These are phyloP conservation scores for Debaryomycetaceae sp. DNA, from an alignment of 1,139 yeast species.

Conservation along the genomic window DNA sequence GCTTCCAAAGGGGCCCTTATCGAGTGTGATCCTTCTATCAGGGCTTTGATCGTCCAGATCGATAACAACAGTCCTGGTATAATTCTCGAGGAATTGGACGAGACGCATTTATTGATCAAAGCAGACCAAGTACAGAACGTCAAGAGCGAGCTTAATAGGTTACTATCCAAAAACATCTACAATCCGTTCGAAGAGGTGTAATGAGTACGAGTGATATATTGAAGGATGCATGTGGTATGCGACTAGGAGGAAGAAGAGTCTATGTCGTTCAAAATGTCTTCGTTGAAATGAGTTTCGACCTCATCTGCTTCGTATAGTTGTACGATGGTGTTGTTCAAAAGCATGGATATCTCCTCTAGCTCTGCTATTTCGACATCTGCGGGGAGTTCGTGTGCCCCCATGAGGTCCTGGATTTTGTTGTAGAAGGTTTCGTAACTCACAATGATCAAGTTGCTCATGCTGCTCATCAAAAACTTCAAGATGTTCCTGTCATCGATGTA, in stretches of 20 bases:
- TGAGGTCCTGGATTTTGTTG: conserved; percentile 12
- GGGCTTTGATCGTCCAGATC: conserved; percentile 78
- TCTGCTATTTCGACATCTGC: conserved; percentile 40
- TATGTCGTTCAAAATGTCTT: conserved; percentile 20
- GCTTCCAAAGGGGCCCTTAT: conserved; percentile 47
- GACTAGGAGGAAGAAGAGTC: background rate
- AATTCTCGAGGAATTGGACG: conserved; percentile 82
- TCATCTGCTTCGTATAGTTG: conserved; percentile 19
- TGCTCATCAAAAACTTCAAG: conserved; percentile 30
- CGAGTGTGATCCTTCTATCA: conserved; percentile 84
- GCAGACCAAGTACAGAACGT: conserved; percentile 71
- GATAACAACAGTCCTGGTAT: conserved; percentile 73
- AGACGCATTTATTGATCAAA: conserved; percentile 80
- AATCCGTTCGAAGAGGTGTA: conserved; percentile 78
- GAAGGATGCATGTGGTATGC: background rate
- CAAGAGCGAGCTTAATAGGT: conserved; percentile 69
- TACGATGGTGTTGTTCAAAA: conserved; percentile 25
- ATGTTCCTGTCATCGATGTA: conserved; percentile 39
- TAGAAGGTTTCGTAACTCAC: conserved; percentile 32
- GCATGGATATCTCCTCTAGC: conserved; percentile 51
- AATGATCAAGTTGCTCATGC: conserved; percentile 26
- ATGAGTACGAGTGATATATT: background rate
- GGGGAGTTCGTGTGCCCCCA: background rate
- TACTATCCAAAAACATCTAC: conserved; percentile 78
- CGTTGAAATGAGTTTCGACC: conserved; percentile 15